These are phyloP conservation scores for Trifolium fragiferum DNA, from an alignment of 306 rosid species.

Conservation along the genomic window DNA sequence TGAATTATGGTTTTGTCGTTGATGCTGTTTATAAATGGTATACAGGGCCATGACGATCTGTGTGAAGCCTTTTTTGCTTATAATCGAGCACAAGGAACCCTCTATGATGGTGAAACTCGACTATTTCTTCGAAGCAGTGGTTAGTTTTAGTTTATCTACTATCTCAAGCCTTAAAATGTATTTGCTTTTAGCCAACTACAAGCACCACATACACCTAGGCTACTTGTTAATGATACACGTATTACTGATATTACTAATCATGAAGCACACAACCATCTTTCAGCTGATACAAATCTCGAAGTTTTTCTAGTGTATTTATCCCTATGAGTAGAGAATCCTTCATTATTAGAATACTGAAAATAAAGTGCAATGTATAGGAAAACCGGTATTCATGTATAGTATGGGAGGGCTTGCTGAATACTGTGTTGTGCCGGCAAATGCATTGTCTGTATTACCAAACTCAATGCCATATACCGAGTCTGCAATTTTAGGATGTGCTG, in stretches of 20 bases:
- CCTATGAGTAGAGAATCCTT: constrained; percentile 3
- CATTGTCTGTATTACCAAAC: constrained; percentile 64
- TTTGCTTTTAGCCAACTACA: not conserved
- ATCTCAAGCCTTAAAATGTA: constrained; percentile 9
- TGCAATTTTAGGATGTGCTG: constrained; percentile 97
- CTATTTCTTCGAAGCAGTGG: constrained; percentile 76
- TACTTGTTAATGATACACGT: not conserved
- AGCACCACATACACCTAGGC: not conserved
- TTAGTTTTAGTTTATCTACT: constrained; percentile 43
- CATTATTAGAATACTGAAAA: constrained; percentile 39
- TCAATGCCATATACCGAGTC: constrained; percentile 86
- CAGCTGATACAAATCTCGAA: constrained; percentile 20
- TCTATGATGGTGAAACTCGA: constrained; percentile 96
- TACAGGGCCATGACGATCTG: constrained; percentile 92
- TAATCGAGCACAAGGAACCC: constrained; percentile 94
- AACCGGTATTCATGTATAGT: constrained; percentile 87
- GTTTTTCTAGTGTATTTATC: constrained; percentile 33
- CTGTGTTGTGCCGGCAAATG: constrained; percentile 95
- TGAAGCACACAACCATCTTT: not conserved
- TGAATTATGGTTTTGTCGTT: constrained; percentile 33
- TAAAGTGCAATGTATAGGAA: constrained; percentile 57
- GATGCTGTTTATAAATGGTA: constrained; percentile 39
- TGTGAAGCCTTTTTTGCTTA: constrained; percentile 92
- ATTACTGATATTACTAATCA: not conserved
- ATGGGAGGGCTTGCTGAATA: constrained; percentile 99